Conservation (phyloP, 306 rosid species). For the Heteromeles arbutifolia region DNA sequence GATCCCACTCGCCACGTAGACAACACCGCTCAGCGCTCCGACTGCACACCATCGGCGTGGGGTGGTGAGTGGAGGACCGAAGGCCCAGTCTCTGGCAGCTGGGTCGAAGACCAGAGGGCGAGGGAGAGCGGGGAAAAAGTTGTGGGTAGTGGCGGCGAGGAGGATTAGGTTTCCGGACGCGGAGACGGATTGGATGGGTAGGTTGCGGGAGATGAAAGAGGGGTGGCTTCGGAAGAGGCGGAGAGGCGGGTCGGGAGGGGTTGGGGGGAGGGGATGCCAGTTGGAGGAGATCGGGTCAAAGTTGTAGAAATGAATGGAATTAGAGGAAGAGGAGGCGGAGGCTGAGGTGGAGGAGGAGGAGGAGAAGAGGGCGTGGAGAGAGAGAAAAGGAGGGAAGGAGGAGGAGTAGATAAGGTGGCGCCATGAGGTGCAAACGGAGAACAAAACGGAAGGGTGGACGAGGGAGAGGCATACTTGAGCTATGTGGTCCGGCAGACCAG, state of each 20-base stretch:
- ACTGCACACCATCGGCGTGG: constrained; percentile 88
- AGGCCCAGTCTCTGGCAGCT: constrained; percentile 24
- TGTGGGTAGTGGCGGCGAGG: constrained; percentile 62
- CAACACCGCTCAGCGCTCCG: constrained; percentile 24
- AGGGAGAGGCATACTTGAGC: constrained; percentile 55
- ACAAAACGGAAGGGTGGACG: constrained; percentile 40
- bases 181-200: constrained; percentile 61
- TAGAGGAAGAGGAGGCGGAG: neutral
- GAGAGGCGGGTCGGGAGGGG: constrained; percentile 37
- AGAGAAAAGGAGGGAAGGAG: constrained; percentile 65
- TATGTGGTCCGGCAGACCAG: constrained; percentile 73
- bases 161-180: constrained; percentile 44
- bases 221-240: constrained; percentile 66
- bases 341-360: neutral
- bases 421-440: constrained; percentile 60
- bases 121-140: constrained; percentile 55
- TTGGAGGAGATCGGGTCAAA: constrained; percentile 58
- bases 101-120: constrained; percentile 64
- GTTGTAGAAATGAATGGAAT: constrained; percentile 27
- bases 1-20: constrained; percentile 70
- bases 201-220: constrained; percentile 66
- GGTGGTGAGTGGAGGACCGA: constrained; percentile 37
- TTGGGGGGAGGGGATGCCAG: constrained; percentile 50
- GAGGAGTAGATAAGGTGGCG: constrained; percentile 62
- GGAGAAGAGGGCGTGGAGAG: constrained; percentile 51